These are phyloP conservation scores for Hygrocybe coccinea DNA, from an alignment of 768 basidiomycete species.

Conservation along the genomic window DNA sequence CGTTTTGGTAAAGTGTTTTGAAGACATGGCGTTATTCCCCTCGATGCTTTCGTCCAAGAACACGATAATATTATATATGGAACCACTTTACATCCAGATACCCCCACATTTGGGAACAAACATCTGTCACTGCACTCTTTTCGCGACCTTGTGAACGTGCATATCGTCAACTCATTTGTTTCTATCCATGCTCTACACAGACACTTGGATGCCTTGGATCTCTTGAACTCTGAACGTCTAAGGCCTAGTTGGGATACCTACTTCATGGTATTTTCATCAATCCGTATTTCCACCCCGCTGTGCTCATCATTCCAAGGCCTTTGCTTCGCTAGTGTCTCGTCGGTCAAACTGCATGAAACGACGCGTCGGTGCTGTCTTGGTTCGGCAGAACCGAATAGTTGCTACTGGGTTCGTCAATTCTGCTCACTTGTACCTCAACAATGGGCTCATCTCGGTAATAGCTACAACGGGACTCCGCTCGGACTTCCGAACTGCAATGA, in stretches of 20 bases:
- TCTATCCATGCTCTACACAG: constrained; percentile 48
- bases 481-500: constrained; percentile 85
- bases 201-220: constrained; percentile 63
- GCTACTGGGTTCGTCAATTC: constrained; percentile 59
- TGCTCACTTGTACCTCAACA: not conserved
- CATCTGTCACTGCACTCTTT: constrained; percentile 30
- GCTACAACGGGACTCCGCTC: constrained; percentile 95
- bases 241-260: constrained; percentile 94
- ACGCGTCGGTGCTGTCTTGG: constrained; percentile 89
- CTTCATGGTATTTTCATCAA: constrained; percentile 68
- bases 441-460: constrained; percentile 24
- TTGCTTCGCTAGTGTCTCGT: constrained; percentile 84
- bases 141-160: constrained; percentile 53
- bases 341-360: constrained; percentile 97
- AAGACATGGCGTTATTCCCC: constrained; percentile 26
- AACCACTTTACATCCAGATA: constrained; percentile 8
- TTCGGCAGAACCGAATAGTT: constrained; percentile 74
- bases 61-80: constrained; percentile 72
- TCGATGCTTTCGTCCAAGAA: constrained; percentile 70
- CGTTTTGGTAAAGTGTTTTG: not conserved
- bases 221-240: constrained; percentile 68
- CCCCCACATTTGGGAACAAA: constrained; percentile 1
- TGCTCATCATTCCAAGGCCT: constrained; percentile 45
- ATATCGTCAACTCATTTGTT: constrained; percentile 60
- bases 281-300: not conserved